These are phyloP conservation scores for Mycena epipterygia DNA, from an alignment of 768 basidiomycete species.

Conservation along the genomic window DNA sequence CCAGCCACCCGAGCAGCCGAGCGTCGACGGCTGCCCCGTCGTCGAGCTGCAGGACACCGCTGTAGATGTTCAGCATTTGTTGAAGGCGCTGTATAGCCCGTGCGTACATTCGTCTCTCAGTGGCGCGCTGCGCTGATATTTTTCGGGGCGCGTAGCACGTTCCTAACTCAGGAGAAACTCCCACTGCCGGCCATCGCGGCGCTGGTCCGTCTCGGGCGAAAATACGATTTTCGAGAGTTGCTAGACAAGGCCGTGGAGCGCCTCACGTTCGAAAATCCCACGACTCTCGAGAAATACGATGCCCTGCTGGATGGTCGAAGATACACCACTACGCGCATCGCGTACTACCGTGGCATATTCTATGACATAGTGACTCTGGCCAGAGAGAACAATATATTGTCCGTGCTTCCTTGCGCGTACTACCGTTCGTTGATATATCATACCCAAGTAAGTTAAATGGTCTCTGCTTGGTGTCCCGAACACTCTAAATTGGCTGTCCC, in stretches of 20 bases:
- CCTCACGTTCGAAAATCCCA: slow-evolving; percentile 5
- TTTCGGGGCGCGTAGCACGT: neutral
- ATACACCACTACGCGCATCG: neutral
- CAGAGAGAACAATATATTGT: slow-evolving; percentile 3
- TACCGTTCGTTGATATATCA: neutral
- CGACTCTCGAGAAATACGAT: slow-evolving; percentile 6
- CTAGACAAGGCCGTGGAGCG: neutral
- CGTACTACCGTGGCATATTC: neutral
- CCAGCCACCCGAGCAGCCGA: neutral
- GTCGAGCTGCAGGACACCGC: slow-evolving; percentile 16
- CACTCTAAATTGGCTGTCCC: neutral
- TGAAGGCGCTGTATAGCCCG: slow-evolving; percentile 8
- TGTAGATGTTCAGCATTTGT: slow-evolving; percentile 1
- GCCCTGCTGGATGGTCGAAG: neutral
- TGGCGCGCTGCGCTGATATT: neutral
- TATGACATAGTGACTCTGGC: neutral
- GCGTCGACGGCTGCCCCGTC: slow-evolving; percentile 17
- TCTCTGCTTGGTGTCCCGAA: neutral
- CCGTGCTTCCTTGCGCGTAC: slow-evolving; percentile 4
- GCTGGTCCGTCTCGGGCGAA: slow-evolving; percentile 2
- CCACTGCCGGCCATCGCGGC: neutral
- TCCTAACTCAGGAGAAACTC: neutral
- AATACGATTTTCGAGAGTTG: slow-evolving; percentile 3
- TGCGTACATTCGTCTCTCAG: neutral
- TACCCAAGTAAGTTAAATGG: neutral